phyloP scores from a whole-genome alignment of 768 basidiomycete genomes.

The Termitomyces sp. region DNA sequence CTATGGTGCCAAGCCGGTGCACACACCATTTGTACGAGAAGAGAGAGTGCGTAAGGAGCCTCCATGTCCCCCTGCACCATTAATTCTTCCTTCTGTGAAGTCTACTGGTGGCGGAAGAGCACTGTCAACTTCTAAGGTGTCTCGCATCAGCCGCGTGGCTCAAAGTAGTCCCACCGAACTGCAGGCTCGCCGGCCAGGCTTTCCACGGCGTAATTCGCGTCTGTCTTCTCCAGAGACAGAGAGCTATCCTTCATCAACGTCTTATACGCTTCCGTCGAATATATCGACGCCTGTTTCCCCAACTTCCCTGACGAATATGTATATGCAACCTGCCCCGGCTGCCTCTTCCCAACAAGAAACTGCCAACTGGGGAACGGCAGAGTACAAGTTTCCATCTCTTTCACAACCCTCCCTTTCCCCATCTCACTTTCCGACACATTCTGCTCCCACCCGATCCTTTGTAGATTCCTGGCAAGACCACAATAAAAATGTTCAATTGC shows the following conservation, averaged over 20 bases:
- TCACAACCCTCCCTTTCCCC: conserved; percentile 4
- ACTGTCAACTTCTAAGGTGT: conserved; percentile 29
- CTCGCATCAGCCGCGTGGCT: conserved; percentile 29
- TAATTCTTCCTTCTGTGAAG: conserved; percentile 21
- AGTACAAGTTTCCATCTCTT: conserved; percentile 9
- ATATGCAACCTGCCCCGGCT: conserved; percentile 4
- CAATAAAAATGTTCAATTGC: background rate
- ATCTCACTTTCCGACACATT: background rate
- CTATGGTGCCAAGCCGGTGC: conserved; percentile 48
- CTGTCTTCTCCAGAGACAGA: conserved; percentile 36
- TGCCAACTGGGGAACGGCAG: conserved; percentile 5
- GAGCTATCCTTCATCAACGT: conserved; percentile 13
- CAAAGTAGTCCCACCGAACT: conserved; percentile 31
- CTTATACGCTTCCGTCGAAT: conserved; percentile 11
- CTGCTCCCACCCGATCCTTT: background rate
- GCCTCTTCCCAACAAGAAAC: conserved; percentile 2
- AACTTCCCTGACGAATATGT: conserved; percentile 7
- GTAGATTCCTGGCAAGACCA: conserved; percentile 3
- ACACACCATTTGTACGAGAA: conserved; percentile 52
- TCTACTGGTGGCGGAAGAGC: conserved; percentile 27
- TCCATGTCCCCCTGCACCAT: conserved; percentile 21
- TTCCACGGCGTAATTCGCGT: conserved; percentile 29
- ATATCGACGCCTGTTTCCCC: conserved; percentile 21
- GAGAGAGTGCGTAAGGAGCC: conserved; percentile 35
- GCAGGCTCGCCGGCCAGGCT: conserved; percentile 25